Evolutionary conservation across 495 filamentous ascomycete genomes (phyloP).

Genomic region (Articulospora tetracladia): DNA sequence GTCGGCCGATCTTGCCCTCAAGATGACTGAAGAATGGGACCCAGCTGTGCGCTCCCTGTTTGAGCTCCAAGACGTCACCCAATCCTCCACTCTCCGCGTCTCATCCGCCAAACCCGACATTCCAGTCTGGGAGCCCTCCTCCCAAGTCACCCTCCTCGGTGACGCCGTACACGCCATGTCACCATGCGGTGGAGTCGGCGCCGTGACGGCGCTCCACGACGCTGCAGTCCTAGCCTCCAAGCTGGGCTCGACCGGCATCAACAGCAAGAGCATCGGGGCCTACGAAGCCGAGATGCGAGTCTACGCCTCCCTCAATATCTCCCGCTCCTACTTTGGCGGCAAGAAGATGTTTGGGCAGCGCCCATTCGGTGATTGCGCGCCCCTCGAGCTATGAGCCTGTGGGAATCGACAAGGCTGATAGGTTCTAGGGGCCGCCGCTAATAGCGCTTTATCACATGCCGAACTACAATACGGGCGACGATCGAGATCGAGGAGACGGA

Average conservation of each 20-base stretch:
- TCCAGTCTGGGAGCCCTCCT: constrained; percentile 10
- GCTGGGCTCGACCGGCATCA: constrained; percentile 9
- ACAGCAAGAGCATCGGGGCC: constrained; percentile 9
- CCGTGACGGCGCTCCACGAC: constrained; percentile 25
- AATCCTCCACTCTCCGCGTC: constrained; percentile 20
- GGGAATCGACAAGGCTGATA: not conserved
- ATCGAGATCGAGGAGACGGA: not conserved
- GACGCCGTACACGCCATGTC: constrained; percentile 30
- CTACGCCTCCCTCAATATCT: constrained; percentile 7
- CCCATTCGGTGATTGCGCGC: constrained; percentile 7
- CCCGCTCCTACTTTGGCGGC: constrained; percentile 3
- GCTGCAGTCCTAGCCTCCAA: constrained; percentile 13
- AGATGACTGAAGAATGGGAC: constrained; percentile 22
- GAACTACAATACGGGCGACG: not conserved
- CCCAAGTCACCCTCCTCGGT: constrained; percentile 25
- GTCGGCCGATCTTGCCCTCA: constrained; percentile 4
- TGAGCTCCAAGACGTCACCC: constrained; percentile 20
- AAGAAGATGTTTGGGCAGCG: constrained; percentile 14
- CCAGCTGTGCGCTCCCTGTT: constrained; percentile 18
- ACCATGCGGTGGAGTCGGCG: constrained; percentile 25
- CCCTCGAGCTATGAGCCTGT: not conserved
- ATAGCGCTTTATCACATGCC: not conserved
- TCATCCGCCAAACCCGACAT: constrained; percentile 15
- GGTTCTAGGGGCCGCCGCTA: not conserved
- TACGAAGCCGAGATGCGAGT: constrained; percentile 23